Evolutionary conservation across 192 early-diverging fungal genomes (phyloP).

Genomic region (Podila horticola): DNA sequence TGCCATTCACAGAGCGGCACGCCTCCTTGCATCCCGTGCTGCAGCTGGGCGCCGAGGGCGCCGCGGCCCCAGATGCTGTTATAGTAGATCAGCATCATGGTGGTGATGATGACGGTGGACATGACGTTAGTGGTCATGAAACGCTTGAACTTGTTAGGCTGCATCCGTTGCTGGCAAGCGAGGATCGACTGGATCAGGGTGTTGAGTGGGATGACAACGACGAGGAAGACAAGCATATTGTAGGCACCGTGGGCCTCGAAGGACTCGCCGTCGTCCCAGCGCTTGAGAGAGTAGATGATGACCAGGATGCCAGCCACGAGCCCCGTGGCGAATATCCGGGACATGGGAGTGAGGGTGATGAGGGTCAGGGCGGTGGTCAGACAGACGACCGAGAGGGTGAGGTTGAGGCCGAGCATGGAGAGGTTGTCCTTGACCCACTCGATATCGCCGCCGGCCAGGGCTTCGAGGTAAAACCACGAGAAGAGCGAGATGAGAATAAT

Average conservation of each 20-base stretch:
- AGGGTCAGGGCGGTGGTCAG: slow-evolving; percentile 53
- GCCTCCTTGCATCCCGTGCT: slow-evolving; percentile 12
- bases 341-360: slow-evolving; percentile 54
- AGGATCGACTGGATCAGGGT: slow-evolving; percentile 48
- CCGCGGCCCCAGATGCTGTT: slow-evolving; percentile 54
- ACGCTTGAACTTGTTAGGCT: slow-evolving; percentile 21
- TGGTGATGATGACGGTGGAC: slow-evolving; percentile 16
- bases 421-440: slow-evolving; percentile 62
- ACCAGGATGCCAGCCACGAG: slow-evolving; percentile 10
- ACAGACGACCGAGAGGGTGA: slow-evolving; percentile 55
- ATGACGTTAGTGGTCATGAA: slow-evolving; percentile 44
- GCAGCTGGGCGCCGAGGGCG: slow-evolving; percentile 26
- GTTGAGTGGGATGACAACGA: slow-evolving; percentile 62
- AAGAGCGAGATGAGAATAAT: slow-evolving; percentile 37
- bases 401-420: slow-evolving; percentile 54
- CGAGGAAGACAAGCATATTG: slow-evolving; percentile 65
- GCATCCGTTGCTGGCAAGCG: slow-evolving; percentile 27
- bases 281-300: slow-evolving; percentile 49
- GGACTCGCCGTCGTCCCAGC: slow-evolving; percentile 66
- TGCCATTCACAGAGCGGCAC: slow-evolving; percentile 59
- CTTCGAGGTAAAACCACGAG: slow-evolving; percentile 45
- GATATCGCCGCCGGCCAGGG: slow-evolving; percentile 56
- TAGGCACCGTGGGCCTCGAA: slow-evolving; percentile 67
- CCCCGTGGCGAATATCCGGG: slow-evolving; percentile 33
- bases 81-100: slow-evolving; percentile 54